Evolutionary conservation across 371 early-diverging fungal species (phyloP).

Genomic region (Mortierella sp.): DNA sequence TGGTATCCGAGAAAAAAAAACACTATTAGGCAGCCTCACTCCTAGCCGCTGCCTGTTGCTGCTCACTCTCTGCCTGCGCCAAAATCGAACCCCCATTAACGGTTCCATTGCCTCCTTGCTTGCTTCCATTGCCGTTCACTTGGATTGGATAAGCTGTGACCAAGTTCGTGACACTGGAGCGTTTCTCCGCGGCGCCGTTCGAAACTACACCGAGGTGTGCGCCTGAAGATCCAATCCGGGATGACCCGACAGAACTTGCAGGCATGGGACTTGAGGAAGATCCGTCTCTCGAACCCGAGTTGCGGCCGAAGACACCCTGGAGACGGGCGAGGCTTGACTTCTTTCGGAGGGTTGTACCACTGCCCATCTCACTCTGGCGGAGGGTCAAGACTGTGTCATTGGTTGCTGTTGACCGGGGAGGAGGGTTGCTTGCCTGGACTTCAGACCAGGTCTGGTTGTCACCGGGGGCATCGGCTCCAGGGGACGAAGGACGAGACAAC

Average conservation of each 20-base stretch:
- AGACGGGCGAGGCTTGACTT: slow-evolving; percentile 36
- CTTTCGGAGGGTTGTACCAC: slow-evolving; percentile 20
- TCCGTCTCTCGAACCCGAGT: slow-evolving; percentile 22
- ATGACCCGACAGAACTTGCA: slow-evolving; percentile 10
- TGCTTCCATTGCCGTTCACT: not conserved
- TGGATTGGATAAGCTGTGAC: not conserved
- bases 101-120: not conserved
- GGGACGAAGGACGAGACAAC: slow-evolving; percentile 36
- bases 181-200: slow-evolving; percentile 8
- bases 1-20: not conserved
- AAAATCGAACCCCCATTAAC: slow-evolving; percentile 38
- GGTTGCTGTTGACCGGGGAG: not conserved
- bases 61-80: slow-evolving; percentile 14
- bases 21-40: not conserved
- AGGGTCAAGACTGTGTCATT: slow-evolving; percentile 22
- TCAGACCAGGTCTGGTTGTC: slow-evolving; percentile 54
- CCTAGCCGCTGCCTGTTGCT: not conserved
- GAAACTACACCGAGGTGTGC: slow-evolving; percentile 1
- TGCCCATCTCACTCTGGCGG: slow-evolving; percentile 28
- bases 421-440: slow-evolving; percentile 25
- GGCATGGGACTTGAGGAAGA: not conserved
- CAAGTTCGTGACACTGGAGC: not conserved
- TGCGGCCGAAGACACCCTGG: slow-evolving; percentile 39
- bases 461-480: slow-evolving; percentile 27
- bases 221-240: slow-evolving; percentile 11